These are phyloP conservation scores for Arthrobotrys iridis DNA, from an alignment of 2,329 filamentous ascomycete species.

Conservation along the genomic window DNA sequence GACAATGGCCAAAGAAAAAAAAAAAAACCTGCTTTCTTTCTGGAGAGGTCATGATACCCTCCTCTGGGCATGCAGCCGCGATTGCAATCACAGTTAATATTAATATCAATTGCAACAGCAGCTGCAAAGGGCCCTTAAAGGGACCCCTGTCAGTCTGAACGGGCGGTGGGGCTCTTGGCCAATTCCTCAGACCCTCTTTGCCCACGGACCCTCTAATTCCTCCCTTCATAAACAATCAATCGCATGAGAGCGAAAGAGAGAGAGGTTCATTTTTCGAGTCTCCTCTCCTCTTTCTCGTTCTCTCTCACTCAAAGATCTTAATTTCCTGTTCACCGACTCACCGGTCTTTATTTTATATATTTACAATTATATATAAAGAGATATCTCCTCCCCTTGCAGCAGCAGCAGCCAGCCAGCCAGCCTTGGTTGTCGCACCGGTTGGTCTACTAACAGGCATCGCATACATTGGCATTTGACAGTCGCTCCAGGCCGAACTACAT, in stretches of 20 bases:
- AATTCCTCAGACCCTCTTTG: conserved; percentile 24
- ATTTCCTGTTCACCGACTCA: neutral
- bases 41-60: conserved; percentile 3
- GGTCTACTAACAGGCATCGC: too few relatives aligned
- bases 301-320: neutral
- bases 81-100: too few relatives aligned
- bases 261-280: neutral
- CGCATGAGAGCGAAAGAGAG: too few relatives aligned
- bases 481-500: too few relatives aligned
- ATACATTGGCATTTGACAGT: too few relatives aligned
- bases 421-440: too few relatives aligned
- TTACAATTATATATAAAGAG: too few relatives aligned
- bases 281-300: neutral
- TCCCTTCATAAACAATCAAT: conserved; percentile 2
- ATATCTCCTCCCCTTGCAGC: too few relatives aligned
- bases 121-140: neutral
- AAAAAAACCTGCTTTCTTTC: conserved; percentile 8
- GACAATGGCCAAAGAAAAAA: neutral
- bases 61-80: too few relatives aligned
- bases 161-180: conserved; percentile 13
- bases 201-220: conserved; percentile 7
- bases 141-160: conserved; percentile 13
- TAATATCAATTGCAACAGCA: too few relatives aligned
- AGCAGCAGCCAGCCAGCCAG: too few relatives aligned
- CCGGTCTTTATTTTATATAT: neutral